Conservation (phyloP, 2,329 filamentous ascomycete species). For the Aspergillus floridensis region DNA sequence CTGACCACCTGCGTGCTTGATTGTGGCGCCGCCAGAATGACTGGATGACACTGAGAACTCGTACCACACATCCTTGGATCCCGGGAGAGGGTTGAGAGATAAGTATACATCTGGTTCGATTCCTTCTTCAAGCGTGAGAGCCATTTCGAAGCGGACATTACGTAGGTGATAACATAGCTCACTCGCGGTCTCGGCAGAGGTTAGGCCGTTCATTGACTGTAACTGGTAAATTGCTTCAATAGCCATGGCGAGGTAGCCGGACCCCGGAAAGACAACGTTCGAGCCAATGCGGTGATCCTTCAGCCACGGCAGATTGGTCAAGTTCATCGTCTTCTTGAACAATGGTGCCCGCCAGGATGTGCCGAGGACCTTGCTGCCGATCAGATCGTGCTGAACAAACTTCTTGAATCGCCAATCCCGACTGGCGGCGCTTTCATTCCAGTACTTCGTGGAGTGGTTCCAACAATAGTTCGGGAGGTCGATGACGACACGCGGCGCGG, state of each 20-base stretch:
- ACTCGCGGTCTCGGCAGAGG: not conserved
- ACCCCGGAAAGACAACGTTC: slow-evolving; percentile 15
- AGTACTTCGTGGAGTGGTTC: slow-evolving; percentile 25
- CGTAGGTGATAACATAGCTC: slow-evolving; percentile 3
- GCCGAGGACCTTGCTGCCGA: slow-evolving; percentile 21
- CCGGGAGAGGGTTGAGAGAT: slow-evolving; percentile 2
- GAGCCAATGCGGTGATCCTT: slow-evolving; percentile 39
- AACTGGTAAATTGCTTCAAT: slow-evolving; percentile 13
- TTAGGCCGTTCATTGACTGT: not conserved
- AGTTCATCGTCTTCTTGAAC: not conserved
- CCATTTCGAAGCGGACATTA: slow-evolving; percentile 1
- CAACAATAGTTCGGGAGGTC: slow-evolving; percentile 30
- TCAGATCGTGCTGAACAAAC: slow-evolving; percentile 22
- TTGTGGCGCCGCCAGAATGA: not conserved
- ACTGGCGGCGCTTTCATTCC: slow-evolving; percentile 27
- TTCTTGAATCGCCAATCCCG: slow-evolving; percentile 20
- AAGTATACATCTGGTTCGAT: slow-evolving; percentile 2
- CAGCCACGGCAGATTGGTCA: slow-evolving; percentile 38
- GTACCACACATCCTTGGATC: slow-evolving; percentile 6
- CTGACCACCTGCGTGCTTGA: slow-evolving; percentile 1
- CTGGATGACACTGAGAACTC: slow-evolving; percentile 6
- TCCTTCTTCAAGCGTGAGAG: slow-evolving; percentile 8
- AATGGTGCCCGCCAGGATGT: slow-evolving; percentile 19
- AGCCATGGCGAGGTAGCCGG: slow-evolving; percentile 18
- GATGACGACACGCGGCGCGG: not conserved